Conservation (phyloP, 2,329 filamentous ascomycete species). For the Phaeosphaeria sp. region DNA sequence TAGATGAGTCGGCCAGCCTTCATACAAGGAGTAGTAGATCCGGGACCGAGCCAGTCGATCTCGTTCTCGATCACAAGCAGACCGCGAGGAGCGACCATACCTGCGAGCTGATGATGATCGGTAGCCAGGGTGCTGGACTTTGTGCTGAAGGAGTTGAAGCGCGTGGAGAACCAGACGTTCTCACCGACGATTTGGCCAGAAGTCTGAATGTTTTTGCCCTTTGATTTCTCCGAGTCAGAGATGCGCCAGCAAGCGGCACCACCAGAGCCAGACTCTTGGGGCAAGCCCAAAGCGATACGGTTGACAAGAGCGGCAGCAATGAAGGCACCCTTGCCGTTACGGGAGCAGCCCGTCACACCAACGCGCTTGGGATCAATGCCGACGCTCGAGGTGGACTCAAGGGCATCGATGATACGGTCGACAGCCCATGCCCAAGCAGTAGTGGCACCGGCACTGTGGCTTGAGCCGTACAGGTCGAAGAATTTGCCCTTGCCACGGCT, state of each 20-base stretch:
- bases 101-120: conserved; percentile 66
- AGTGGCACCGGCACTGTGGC: conserved; percentile 63
- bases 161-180: conserved; percentile 68
- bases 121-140: conserved; percentile 57
- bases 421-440: conserved; percentile 71
- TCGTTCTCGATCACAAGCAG: conserved; percentile 65
- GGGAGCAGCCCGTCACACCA: conserved; percentile 68
- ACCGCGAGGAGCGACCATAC: conserved; percentile 62
- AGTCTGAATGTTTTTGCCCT: conserved; percentile 67
- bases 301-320: conserved; percentile 65
- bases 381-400: conserved; percentile 57
- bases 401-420: conserved; percentile 64
- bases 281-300: conserved; percentile 66
- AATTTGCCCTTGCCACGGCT: conserved; percentile 65
- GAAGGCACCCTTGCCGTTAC: conserved; percentile 69
- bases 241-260: conserved; percentile 67
- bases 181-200: conserved; percentile 64
- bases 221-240: conserved; percentile 53
- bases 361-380: conserved; percentile 52
- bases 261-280: conserved; percentile 68
- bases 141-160: conserved; percentile 60
- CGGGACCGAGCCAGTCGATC: conserved; percentile 64
- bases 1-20: conserved; percentile 62
- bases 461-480: conserved; percentile 64
- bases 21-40: conserved; percentile 65